Conservation (phyloP, 139 green algal species). For the Pleodorina starrii region DNA sequence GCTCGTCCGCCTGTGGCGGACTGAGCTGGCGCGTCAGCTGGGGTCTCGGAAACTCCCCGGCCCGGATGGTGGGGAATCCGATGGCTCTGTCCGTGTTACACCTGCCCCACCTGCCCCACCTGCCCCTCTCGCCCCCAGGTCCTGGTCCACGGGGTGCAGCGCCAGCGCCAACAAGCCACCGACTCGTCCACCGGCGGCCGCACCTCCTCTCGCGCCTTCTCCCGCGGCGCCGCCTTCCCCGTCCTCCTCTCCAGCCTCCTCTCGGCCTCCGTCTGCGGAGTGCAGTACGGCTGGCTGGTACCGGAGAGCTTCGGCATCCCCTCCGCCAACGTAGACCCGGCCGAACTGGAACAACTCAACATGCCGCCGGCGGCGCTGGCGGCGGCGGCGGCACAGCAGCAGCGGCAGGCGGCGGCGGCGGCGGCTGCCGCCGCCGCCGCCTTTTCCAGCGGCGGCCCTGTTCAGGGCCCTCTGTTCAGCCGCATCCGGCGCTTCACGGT, state of each 20-base stretch:
- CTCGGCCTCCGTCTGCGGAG: constrained; percentile 32
- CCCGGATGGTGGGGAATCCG: too few species aligned
- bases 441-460: neutral
- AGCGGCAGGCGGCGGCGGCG: neutral
- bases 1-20: too few species aligned
- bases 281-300: constrained; percentile 48
- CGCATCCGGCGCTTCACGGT: constrained; percentile 35
- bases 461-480: constrained; percentile 32
- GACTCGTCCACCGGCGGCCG: too few species aligned
- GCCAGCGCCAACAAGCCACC: neutral
- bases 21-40: too few species aligned
- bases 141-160: constrained; percentile 28
- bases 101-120: too few species aligned
- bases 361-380: neutral
- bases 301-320: constrained; percentile 38
- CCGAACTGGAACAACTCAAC: neutral
- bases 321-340: neutral
- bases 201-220: neutral
- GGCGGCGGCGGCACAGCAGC: neutral
- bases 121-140: too few species aligned
- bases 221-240: neutral
- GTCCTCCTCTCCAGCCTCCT: constrained; percentile 42
- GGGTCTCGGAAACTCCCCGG: too few species aligned
- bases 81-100: too few species aligned
- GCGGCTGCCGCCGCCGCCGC: neutral